A percentile compares a stretch with the other conserved stretches of the same genome.
Conservation (phyloP, 495 filamentous ascomycete genomes). For the Xylaria longipes region DNA sequence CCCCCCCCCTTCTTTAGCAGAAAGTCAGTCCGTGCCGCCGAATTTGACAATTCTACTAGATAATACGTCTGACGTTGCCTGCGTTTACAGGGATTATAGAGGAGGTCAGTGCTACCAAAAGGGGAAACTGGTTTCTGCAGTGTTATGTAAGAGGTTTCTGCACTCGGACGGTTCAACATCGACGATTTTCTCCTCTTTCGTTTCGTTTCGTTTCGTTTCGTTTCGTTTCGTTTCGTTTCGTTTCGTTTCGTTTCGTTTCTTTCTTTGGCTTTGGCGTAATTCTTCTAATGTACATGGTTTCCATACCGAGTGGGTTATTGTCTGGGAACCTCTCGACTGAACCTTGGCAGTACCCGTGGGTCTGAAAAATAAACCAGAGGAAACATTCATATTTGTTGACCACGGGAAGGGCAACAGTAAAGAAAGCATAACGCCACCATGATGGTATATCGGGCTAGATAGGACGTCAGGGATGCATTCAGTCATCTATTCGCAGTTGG, state of each 20-base stretch:
- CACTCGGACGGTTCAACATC: neutral
- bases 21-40: neutral
- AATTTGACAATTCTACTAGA: neutral
- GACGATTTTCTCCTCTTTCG: neutral
- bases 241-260: neutral
- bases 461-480: neutral
- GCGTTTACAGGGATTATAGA: neutral
- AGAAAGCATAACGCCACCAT: neutral
- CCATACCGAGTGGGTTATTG: neutral
- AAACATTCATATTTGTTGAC: neutral
- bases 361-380: neutral
- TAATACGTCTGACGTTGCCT: neutral
- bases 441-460: neutral
- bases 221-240: too few species aligned
- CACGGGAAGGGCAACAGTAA: neutral
- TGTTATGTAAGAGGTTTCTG: neutral
- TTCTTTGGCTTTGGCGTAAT: neutral
- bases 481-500: neutral
- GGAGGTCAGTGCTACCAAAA: neutral
- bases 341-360: neutral
- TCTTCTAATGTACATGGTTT: neutral
- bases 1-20: neutral
- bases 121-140: constrained; percentile 7
- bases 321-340: neutral
- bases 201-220: too few species aligned